Evolutionary conservation across 2,329 filamentous ascomycete genomes (phyloP).

Genomic region (Orbilia brochopaga): DNA sequence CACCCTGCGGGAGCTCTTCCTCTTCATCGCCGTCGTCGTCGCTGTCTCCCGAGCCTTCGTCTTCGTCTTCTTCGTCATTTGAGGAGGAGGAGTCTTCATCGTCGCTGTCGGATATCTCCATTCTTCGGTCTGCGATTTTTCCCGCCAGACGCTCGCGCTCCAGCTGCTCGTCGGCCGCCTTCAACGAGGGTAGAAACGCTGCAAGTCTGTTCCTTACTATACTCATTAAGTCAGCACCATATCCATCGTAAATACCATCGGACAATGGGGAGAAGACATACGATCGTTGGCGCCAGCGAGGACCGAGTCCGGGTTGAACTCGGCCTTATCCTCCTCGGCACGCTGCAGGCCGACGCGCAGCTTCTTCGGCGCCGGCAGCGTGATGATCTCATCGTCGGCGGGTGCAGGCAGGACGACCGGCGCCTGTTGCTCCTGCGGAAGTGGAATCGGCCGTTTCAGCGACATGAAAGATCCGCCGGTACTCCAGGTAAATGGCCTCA

Average conservation of each 20-base stretch:
- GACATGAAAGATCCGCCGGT: not conserved
- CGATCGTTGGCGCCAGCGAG: constrained; percentile 46
- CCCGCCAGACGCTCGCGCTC: constrained; percentile 58
- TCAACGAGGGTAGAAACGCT: constrained; percentile 59
- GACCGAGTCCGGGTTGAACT: constrained; percentile 26
- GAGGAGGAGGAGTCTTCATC: not conserved
- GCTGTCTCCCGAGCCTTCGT: constrained; percentile 1
- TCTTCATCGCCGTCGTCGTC: constrained; percentile 1
- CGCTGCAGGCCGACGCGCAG: constrained; percentile 27
- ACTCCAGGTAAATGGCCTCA: too few relatives aligned
- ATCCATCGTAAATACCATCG: not conserved
- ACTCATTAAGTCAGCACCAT: constrained; percentile 16
- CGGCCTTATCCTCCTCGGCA: constrained; percentile 4
- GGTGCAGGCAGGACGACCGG: not conserved
- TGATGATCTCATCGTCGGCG: constrained; percentile 29
- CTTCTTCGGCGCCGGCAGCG: constrained; percentile 26
- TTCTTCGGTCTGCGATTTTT: constrained; percentile 57
- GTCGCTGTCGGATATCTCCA: constrained; percentile 56
- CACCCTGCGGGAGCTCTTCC: not conserved
- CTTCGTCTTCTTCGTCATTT: not conserved
- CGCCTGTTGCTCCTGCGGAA: too few relatives aligned
- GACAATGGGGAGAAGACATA: constrained; percentile 14
- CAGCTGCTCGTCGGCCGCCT: constrained; percentile 60
- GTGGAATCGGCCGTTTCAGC: not conserved
- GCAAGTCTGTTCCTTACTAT: constrained; percentile 56